A percentile compares a stretch with the other conserved stretches of the same genome.
Evolutionary conservation across 2,329 filamentous ascomycete species (phyloP).

Genomic region (Colletotrichum sp.): DNA sequence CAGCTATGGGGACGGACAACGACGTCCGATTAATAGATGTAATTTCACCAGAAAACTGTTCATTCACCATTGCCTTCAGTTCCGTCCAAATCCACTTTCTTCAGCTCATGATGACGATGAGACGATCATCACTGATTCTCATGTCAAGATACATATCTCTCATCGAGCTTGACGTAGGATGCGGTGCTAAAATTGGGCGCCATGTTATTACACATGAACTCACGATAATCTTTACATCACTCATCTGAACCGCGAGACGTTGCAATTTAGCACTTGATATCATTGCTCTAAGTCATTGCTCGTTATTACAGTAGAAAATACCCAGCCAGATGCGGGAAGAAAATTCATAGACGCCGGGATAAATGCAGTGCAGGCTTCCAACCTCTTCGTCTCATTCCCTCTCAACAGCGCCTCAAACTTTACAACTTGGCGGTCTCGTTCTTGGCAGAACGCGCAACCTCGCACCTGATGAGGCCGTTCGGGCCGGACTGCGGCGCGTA

Average conservation of each 20-base stretch:
- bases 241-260: background rate
- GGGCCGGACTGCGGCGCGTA: constrained; percentile 92
- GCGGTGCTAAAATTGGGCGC: background rate
- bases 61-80: rapidly evolving
- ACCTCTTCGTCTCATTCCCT: background rate
- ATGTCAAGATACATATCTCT: background rate
- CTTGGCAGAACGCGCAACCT: constrained; percentile 65
- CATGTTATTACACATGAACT: background rate
- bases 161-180: background rate
- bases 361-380: background rate
- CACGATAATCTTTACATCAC: background rate
- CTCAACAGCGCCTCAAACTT: background rate
- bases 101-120: background rate
- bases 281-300: constrained; percentile 11
- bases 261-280: background rate
- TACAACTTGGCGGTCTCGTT: constrained; percentile 24
- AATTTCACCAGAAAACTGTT: background rate
- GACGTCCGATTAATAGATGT: background rate
- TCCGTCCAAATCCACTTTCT: rapidly evolving
- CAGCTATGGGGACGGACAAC: too few species aligned
- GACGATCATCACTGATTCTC: background rate
- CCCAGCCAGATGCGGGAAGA: background rate
- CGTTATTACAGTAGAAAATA: constrained; percentile 11
- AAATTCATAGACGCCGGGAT: constrained; percentile 4
- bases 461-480: constrained; percentile 95